phyloP scores from a whole-genome alignment of 169 alveolate species.

The Plasmodium yoelii region DNA sequence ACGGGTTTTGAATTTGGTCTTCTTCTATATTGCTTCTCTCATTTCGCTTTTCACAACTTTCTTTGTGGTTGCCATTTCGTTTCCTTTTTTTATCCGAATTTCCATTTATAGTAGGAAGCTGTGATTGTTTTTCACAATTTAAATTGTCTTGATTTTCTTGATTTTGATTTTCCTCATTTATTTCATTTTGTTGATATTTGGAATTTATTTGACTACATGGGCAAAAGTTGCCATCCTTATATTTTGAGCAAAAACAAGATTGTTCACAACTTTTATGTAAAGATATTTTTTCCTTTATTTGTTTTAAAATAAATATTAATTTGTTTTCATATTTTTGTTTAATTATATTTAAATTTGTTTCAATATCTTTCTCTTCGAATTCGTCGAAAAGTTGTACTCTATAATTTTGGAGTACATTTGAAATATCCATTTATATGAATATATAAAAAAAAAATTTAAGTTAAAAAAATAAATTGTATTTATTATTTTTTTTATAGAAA shows the following conservation, averaged over 20 bases:
- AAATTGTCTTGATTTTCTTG: no score
- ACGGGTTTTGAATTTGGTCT: neutral
- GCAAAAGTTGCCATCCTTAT: no score
- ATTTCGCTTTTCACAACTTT: neutral
- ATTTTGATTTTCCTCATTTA: no score
- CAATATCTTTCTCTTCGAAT: slow-evolving; percentile 19
- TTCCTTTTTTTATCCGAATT: neutral
- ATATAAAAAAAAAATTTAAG: no score
- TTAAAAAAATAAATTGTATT: neutral
- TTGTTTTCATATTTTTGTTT: slow-evolving; percentile 22
- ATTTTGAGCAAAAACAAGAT: neutral
- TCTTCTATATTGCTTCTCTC: neutral
- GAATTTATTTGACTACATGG: no score
- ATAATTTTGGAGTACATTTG: neutral
- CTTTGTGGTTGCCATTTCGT: neutral
- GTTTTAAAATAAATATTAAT: slow-evolving; percentile 8
- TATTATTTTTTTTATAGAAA: no score
- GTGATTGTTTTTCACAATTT: no score
- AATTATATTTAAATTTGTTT: slow-evolving; percentile 2
- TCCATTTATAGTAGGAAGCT: no score
- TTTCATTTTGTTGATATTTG: no score
- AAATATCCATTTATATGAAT: slow-evolving; percentile 11
- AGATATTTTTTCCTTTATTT: slow-evolving; percentile 9
- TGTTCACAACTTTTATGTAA: neutral
- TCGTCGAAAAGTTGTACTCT: slow-evolving; percentile 7